A percentile compares a stretch with the other conserved stretches of the same genome.
Conservation (phyloP, 106 monocot species). For the Acanthochlamys bracteata region DNA sequence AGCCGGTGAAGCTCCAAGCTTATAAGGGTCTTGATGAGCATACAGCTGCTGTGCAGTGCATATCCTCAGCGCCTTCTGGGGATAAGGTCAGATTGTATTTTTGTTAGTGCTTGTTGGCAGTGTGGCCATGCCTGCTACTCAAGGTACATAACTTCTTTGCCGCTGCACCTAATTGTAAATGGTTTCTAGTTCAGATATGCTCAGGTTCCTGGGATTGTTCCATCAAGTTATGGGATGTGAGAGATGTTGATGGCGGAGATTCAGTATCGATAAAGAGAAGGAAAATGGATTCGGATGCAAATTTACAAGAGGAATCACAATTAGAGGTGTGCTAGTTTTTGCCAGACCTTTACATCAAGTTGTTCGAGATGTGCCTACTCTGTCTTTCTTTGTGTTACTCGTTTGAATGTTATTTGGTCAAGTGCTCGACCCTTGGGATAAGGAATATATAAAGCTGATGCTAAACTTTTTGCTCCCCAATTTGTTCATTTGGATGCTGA, state of each 20-base stretch:
- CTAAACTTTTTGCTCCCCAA: too few species aligned
- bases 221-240: conserved; percentile 72
- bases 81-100: conserved; percentile 39
- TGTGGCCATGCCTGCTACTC: not conserved
- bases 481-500: too few species aligned
- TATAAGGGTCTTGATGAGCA: conserved; percentile 72
- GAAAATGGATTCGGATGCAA: conserved; percentile 35
- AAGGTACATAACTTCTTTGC: not conserved
- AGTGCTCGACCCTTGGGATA: too few species aligned
- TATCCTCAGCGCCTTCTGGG: conserved; percentile 49
- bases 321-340: conserved; percentile 42
- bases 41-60: conserved; percentile 55
- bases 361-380: too few species aligned
- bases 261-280: conserved; percentile 74
- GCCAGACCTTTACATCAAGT: too few species aligned
- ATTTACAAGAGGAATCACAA: conserved; percentile 47
- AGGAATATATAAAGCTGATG: too few species aligned
- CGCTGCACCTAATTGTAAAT: not conserved
- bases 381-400: too few species aligned
- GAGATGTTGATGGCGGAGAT: conserved; percentile 31
- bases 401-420: too few species aligned
- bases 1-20: conserved; percentile 35
- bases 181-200: conserved; percentile 45
- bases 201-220: conserved; percentile 95
- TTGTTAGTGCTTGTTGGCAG: not conserved